Evolutionary conservation across 2,329 filamentous ascomycete species (phyloP), one percentile per base, ranked within the genome.

Genomic region (Colletotrichum sojae): DNA sequence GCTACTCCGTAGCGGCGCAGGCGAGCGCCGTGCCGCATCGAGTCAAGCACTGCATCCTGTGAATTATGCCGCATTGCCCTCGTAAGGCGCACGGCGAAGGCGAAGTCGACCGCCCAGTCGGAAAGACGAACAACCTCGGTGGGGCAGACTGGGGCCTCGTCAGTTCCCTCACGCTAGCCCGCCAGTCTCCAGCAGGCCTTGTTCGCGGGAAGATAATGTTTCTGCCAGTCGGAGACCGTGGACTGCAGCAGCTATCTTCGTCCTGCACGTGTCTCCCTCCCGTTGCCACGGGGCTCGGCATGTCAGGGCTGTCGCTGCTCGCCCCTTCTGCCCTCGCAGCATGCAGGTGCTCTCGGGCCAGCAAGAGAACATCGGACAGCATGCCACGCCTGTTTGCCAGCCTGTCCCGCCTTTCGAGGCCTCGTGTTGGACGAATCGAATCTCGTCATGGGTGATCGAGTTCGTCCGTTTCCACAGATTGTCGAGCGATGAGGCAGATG

Each of bases 391-490:
- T 60, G 62, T 53, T 66, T 66, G 39, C 56, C 18, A 61, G 27
- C 48, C 48, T 52, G 39, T 45, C 62, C 40, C 31, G 46, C 22
- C 15, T 10, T 46, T 54, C 46, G 31, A 39, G 27, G 31, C 39
- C 39, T 16, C n/a, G 13, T 59, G 40, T 22, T 56, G 61, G 54
- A 20, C 67, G 49, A 61, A 66, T 67, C 49, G 51, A 69, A 27
- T 56, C 25, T n/a, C 51, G 39, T 46, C n/a, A n/a, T 31, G 36
- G 55, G 18, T 39, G 49, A 61, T 67, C 62, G 18, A 66, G 67
- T 67, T 69, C 67, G 62, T 69, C 67, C 57, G 62, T 69, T 69
- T 69, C 62, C 67, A 55, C 54, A 66, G 62, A 67, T 56, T 69
- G 18, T 60, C 55, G n/a, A 51, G 43, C 49, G 55, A 60, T 69